Conservation (phyloP, 2,329 filamentous ascomycete genomes). For the Rhynchosporium secalis region DNA sequence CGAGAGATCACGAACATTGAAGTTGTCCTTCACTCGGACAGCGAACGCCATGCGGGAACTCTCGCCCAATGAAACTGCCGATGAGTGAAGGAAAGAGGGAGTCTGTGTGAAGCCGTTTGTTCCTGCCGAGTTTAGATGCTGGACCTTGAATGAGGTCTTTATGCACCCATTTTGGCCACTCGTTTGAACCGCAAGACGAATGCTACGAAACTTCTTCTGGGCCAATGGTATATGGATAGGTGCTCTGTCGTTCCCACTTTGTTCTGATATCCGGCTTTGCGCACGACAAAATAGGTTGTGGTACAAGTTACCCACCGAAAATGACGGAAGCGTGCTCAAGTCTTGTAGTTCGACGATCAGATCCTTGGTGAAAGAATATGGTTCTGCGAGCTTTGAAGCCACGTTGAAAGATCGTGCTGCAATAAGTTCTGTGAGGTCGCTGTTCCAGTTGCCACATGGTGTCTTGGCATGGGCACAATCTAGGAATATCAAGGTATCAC, state of each 20-base stretch:
- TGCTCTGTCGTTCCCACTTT: conserved; percentile 14
- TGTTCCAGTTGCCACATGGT: conserved; percentile 13
- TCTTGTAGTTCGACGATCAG: conserved; percentile 27
- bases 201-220: conserved; percentile 27
- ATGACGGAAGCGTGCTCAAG: conserved; percentile 28
- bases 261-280: conserved; percentile 21
- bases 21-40: conserved; percentile 26
- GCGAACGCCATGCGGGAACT: conserved; percentile 31
- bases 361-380: conserved; percentile 24
- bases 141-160: conserved; percentile 19
- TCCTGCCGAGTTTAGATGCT: conserved; percentile 1
- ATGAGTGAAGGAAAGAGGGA: conserved; percentile 27
- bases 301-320: conserved; percentile 32
- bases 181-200: conserved; percentile 26
- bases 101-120: conserved; percentile 11
- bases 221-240: conserved; percentile 25
- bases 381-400: conserved; percentile 8
- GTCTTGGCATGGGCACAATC: conserved; percentile 27
- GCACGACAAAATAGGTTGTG: conserved; percentile 30
- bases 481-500: conserved; percentile 27
- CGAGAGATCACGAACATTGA: conserved; percentile 24
- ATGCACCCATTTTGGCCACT: not conserved
- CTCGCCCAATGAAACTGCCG: conserved; percentile 17
- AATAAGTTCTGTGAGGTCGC: conserved; percentile 30
- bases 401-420: conserved; percentile 23